phyloP scores from a whole-genome alignment of 1,284 basidiomycete species.

The Phylloporus gajari region DNA sequence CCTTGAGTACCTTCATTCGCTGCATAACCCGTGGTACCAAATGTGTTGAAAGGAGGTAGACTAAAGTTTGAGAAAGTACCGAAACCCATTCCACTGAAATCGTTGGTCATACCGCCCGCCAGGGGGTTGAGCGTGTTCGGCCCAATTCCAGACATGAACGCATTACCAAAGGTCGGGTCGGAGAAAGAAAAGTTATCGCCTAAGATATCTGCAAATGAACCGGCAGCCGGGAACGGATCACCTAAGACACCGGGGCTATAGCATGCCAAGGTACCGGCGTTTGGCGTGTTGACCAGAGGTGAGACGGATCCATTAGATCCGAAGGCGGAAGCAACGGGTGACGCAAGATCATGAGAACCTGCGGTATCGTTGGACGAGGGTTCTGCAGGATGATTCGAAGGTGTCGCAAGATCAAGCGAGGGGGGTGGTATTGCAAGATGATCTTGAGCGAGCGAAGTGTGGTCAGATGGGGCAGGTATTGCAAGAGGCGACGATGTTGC shows the following conservation, averaged over 20 bases:
- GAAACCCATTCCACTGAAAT: neutral
- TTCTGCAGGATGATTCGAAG: neutral
- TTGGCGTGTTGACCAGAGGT: neutral
- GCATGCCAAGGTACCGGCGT: neutral
- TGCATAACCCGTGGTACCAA: neutral
- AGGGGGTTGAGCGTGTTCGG: neutral
- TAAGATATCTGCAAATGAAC: slow-evolving; percentile 1
- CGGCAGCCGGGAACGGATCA: neutral
- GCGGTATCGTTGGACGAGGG: neutral
- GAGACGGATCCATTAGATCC: neutral
- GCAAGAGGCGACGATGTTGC: neutral
- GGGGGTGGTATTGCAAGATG: neutral
- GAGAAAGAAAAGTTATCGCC: neutral
- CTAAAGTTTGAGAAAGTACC: neutral
- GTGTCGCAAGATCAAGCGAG: neutral
- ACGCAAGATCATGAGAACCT: neutral
- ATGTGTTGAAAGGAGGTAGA: neutral
- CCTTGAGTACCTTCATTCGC: neutral
- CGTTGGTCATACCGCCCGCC: neutral
- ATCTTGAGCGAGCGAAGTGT: neutral
- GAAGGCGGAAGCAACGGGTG: neutral
- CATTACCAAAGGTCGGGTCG: neutral
- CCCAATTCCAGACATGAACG: neutral
- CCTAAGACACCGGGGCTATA: neutral
- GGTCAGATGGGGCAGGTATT: neutral